A percentile compares a stretch with the other conserved stretches of the same genome.
These are phyloP conservation scores for Zygotorulaspora sp. DNA, from an alignment of 805 yeast genomes.

Conservation along the genomic window DNA sequence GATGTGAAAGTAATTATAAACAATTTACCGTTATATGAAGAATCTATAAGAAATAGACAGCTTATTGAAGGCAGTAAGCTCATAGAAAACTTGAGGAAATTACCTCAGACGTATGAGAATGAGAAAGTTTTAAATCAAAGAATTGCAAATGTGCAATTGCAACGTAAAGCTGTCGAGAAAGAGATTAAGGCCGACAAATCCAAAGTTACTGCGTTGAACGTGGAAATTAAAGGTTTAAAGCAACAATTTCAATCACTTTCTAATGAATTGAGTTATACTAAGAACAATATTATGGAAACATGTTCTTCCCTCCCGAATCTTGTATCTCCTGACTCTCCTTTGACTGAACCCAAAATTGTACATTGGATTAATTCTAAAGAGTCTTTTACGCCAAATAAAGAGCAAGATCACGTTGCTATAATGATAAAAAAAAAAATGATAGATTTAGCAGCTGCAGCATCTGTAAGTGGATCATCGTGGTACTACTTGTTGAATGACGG, in stretches of 20 bases:
- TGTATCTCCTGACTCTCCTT: slow-evolving; percentile 46
- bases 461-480: slow-evolving; percentile 77
- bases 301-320: slow-evolving; percentile 62
- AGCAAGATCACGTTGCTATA: slow-evolving; percentile 63
- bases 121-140: slow-evolving; percentile 20
- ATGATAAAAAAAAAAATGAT: slow-evolving; percentile 61
- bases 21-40: slow-evolving; percentile 18
- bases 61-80: slow-evolving; percentile 23
- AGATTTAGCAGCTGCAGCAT: slow-evolving; percentile 68
- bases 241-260: slow-evolving; percentile 22
- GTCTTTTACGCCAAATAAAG: slow-evolving; percentile 21
- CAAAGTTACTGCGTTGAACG: slow-evolving; percentile 11
- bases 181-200: slow-evolving; percentile 25
- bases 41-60: slow-evolving; percentile 30
- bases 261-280: slow-evolving; percentile 25
- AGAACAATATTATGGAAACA: slow-evolving; percentile 36
- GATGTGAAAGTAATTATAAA: slow-evolving; percentile 25
- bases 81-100: slow-evolving; percentile 23
- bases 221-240: slow-evolving; percentile 26
- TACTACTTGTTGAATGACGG: slow-evolving; percentile 81
- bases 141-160: slow-evolving; percentile 29
- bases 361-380: slow-evolving; percentile 46
- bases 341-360: slow-evolving; percentile 41
- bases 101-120: slow-evolving; percentile 29
- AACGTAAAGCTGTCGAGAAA: slow-evolving; percentile 30